Base-by-base conservation (phyloP, 2,329 filamentous ascomycete genomes). In the Colletotrichum zoysiae region DNA sequence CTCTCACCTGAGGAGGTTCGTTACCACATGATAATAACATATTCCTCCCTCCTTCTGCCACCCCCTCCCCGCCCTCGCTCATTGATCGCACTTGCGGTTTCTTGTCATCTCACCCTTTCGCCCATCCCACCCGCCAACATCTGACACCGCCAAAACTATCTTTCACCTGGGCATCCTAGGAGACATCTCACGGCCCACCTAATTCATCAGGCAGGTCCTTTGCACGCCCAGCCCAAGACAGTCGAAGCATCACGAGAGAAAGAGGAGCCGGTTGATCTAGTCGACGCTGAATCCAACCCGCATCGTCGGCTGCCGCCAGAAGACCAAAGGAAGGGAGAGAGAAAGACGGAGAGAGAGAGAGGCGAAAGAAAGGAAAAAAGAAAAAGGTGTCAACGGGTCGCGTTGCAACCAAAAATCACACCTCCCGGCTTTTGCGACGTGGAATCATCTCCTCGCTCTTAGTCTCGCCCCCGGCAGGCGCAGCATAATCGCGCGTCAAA, bases 401-500 rank as follows among this genome's bases (percentile, higher is more conserved):
- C 30, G 48, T 65, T 65, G 56, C 60, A 70, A 57, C 23, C 46
- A 26, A 61, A 61, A 53, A 48, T n/a, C 60, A n/a, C 44, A n/a
- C 51, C 23, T 23, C 44, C 40, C 16, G 46, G 42, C 58, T 46
- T 46, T 58, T 53, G 62, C 57, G 48, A 60, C 50, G 60, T 65
- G 67, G 67, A 55, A 62, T 44, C 50, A 58, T 69, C 38, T 64
- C 69, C 59, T 70, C 67, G 63, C 59, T 50, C 11, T 67, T 66
- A 68, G 55, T 18, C 50, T 75, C 74, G 18, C 73, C 77, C 78
- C 76, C 77, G 76, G 78, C 81, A 82, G 80, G 78, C 81, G 81
- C 80, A 82, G 78, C 78, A 78, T 83, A 84, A 84, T 84, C 82
- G 83, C 83, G 82, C 83, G 83, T 83, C 78, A 84, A 83, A 78